phyloP scores from a whole-genome alignment of 768 basidiomycete genomes.

The Symmetrospora coprosmae region DNA sequence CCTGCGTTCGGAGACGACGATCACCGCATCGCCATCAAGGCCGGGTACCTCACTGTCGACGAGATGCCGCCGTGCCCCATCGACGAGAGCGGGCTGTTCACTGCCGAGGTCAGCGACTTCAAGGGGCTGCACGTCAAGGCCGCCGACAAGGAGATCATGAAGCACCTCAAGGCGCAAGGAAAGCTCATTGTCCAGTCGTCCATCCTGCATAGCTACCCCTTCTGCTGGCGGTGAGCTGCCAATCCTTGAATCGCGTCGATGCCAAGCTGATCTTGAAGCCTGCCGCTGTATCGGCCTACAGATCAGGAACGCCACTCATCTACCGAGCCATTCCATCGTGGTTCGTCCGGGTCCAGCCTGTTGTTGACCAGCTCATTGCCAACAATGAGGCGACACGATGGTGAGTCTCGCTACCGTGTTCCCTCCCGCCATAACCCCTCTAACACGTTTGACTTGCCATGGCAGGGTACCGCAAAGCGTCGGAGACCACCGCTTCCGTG shows the following conservation, averaged over 20 bases:
- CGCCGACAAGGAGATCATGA: conserved; percentile 89
- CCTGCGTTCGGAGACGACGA: conserved; percentile 98
- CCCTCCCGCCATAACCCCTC: not conserved
- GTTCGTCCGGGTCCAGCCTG: conserved; percentile 79
- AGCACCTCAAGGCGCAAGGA: conserved; percentile 69
- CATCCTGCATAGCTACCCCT: conserved; percentile 81
- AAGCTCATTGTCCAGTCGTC: conserved; percentile 76
- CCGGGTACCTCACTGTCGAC: conserved; percentile 67
- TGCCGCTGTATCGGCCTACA: too few relatives aligned
- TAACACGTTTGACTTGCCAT: not conserved
- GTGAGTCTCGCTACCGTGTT: too few relatives aligned
- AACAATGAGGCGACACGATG: conserved; percentile 86
- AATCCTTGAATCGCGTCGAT: not conserved
- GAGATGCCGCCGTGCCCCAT: conserved; percentile 95
- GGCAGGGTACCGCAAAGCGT: conserved; percentile 80
- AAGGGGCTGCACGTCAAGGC: conserved; percentile 80
- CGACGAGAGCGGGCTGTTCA: conserved; percentile 77
- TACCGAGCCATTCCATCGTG: conserved; percentile 91
- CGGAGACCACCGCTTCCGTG: conserved; percentile 83
- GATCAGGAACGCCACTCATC: conserved; percentile 85
- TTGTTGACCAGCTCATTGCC: conserved; percentile 69
- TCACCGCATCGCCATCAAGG: conserved; percentile 74
- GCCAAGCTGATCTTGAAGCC: not conserved
- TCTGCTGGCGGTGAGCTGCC: conserved; percentile 74
- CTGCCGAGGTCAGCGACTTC: conserved; percentile 77